Percentiles rank a stretch among this genome's conserved stretches.
These are phyloP conservation scores for Kwoniella dejecticola DNA, from an alignment of 768 basidiomycete genomes.

Conservation along the genomic window DNA sequence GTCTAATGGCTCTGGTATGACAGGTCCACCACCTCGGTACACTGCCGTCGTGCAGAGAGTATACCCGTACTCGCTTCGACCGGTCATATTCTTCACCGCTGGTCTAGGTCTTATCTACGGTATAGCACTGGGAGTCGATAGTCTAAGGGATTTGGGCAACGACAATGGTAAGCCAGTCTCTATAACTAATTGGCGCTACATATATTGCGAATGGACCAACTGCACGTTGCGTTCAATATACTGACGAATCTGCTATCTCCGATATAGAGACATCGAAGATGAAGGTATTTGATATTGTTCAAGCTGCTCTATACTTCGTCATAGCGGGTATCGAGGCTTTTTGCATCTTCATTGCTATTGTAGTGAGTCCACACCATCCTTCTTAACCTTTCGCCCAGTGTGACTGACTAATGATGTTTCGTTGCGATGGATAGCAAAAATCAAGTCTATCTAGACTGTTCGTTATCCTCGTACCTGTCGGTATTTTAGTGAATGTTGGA, in stretches of 20 bases:
- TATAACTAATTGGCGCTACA: neutral
- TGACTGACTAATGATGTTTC: too few relatives aligned
- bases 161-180: constrained; percentile 10
- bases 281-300: constrained; percentile 37
- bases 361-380: constrained; percentile 23
- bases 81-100: constrained; percentile 40
- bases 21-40: constrained; percentile 23
- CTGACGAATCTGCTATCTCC: too few relatives aligned
- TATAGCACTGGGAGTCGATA: constrained; percentile 37
- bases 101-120: constrained; percentile 45
- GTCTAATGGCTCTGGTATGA: neutral
- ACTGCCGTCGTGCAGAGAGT: constrained; percentile 30
- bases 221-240: too few relatives aligned
- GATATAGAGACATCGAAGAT: constrained; percentile 32
- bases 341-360: constrained; percentile 31
- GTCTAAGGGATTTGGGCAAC: constrained; percentile 20
- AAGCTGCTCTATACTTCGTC: constrained; percentile 42
- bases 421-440: too few relatives aligned
- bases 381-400: neutral
- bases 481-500: constrained; percentile 37
- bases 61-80: constrained; percentile 43
- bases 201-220: too few relatives aligned
- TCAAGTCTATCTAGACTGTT: constrained; percentile 32
- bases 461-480: constrained; percentile 41
- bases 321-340: constrained; percentile 38